Conservation (phyloP, 2,329 filamentous ascomycete species). For the Neofusicoccum sp. region DNA sequence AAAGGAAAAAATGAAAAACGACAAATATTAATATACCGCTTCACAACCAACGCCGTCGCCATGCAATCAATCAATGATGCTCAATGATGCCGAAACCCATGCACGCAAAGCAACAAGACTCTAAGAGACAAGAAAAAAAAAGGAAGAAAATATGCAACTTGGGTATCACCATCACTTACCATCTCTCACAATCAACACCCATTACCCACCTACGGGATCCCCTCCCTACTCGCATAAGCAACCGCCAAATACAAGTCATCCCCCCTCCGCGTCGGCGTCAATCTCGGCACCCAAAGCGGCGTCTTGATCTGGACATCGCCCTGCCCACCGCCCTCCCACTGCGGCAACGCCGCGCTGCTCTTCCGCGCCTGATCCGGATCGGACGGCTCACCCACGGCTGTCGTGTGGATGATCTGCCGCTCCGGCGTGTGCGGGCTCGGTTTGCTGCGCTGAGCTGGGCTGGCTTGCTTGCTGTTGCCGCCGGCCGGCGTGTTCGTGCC, state of each 20-base stretch:
- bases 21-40: background rate
- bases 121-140: background rate
- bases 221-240: conserved; percentile 21
- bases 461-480: conserved; percentile 25
- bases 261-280: conserved; percentile 66
- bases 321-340: background rate
- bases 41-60: background rate
- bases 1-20: background rate
- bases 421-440: conserved; percentile 23
- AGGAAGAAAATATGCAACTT: background rate
- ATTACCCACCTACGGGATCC: background rate
- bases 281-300: conserved; percentile 57
- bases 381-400: conserved; percentile 8
- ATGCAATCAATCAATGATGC: background rate
- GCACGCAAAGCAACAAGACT: too few relatives aligned
- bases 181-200: background rate
- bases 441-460: background rate
- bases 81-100: too few relatives aligned
- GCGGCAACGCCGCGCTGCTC: conserved; percentile 3
- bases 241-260: conserved; percentile 59
- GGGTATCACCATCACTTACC: background rate
- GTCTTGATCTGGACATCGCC: conserved; percentile 27
- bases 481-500: conserved; percentile 25
- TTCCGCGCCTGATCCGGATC: conserved; percentile 1
- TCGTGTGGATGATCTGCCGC: conserved; percentile 21